Evolutionary conservation across 306 rosid genomes (phyloP).

Genomic region (Fagus sylvatica): DNA sequence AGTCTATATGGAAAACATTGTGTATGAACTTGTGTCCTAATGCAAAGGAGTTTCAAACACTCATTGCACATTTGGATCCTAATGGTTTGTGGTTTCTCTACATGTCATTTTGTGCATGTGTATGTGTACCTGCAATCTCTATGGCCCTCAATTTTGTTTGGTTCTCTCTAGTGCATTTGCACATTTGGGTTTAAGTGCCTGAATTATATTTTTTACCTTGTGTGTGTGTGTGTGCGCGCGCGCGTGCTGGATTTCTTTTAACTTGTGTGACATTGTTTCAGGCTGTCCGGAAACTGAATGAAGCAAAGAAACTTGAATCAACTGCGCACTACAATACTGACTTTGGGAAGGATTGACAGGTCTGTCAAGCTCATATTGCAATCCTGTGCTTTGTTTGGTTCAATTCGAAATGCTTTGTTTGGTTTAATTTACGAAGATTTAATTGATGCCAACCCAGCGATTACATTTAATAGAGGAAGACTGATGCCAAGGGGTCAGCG

Average conservation of each 20-base stretch:
- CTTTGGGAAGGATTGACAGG: constrained; percentile 60
- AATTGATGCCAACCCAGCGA: too few species aligned
- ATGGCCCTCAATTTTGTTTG: neutral
- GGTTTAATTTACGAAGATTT: too few species aligned
- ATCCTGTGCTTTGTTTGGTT: neutral
- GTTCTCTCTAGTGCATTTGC: neutral
- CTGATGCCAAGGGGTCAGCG: too few species aligned
- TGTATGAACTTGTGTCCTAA: neutral
- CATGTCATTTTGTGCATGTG: neutral
- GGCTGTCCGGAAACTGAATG: constrained; percentile 70
- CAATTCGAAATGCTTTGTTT: neutral
- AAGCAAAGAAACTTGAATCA: constrained; percentile 78
- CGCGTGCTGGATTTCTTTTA: neutral
- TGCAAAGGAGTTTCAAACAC: neutral
- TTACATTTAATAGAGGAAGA: neutral
- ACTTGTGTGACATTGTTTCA: constrained; percentile 9
- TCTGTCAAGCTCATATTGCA: neutral
- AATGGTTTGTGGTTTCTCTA: neutral
- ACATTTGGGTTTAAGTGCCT: neutral
- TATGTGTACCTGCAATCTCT: neutral
- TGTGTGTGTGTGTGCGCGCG: neutral
- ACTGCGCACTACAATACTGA: constrained; percentile 56
- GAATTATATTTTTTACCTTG: neutral
- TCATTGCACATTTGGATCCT: too few species aligned
- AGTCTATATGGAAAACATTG: neutral